Base-by-base conservation (phyloP, 2,329 filamentous ascomycete genomes). In the Fusarium annulatum region DNA sequence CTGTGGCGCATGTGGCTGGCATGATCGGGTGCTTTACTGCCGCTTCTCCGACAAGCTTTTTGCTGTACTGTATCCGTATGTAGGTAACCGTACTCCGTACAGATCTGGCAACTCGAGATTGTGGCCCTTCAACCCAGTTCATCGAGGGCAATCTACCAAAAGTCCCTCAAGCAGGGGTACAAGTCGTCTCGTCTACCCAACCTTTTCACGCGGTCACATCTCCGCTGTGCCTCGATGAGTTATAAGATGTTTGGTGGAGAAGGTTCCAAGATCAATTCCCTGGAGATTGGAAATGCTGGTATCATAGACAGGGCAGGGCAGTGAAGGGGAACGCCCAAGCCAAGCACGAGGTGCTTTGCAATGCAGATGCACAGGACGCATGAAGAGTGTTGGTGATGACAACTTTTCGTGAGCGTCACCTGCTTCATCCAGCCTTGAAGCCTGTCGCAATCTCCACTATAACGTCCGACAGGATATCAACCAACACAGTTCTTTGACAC, bases 381-480 rank as follows among this genome's bases (percentile, higher is more conserved):
- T 65, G 61, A 67, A 45, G 53, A 67, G 48, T 65, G 74, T 77
- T 78, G 75, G 75, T 77, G 75, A 77, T 51, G 60, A 52, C 58
- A 34, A 55, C 45, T 58, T 62, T 33, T 30, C 56, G 60, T 41
- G 39, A 58, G 46, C 52, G 53, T 65, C 62, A 73, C 71, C 73
- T 76, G 75, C 73, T 77, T 48, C 61, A 73, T 77, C 58, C 51
- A 74, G 71, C 67, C 39, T 48, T 41, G 34, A 58, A 52, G 63
- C 42, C 64, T 67, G 67, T 57, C 42, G 43, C 30, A 46, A 51
- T 67, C 69, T 52, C 71, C 64, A 75, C 68, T 67, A 39, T 52
- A 51, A 34, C 45, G 45, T 52, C 56, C 57, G 57, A 65, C 51
- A 49, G 51, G 43, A 70, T 39, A 69, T 69, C 73, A 69, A 68